Percentiles rank a stretch among this genome's conserved stretches.
phyloP scores from a whole-genome alignment of 768 basidiomycete genomes.

The Aureoboletus auriporus region DNA sequence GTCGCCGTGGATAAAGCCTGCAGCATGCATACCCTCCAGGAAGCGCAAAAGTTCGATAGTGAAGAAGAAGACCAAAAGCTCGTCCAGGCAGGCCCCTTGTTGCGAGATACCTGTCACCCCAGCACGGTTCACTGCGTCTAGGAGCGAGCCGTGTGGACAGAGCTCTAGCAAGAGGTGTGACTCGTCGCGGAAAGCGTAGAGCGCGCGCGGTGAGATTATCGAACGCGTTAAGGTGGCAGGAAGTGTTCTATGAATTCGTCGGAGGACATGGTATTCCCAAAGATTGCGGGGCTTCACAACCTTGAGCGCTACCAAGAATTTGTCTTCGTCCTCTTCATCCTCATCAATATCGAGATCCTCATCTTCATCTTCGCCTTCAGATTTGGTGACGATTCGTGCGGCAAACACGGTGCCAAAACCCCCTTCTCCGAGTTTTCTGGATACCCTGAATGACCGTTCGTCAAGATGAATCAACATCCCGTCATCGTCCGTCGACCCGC shows the following conservation, averaged over 20 bases:
- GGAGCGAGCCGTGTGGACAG: slow-evolving; percentile 87
- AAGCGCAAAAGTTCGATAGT: slow-evolving; percentile 82
- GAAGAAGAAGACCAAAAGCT: slow-evolving; percentile 94
- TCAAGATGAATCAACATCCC: slow-evolving; percentile 57
- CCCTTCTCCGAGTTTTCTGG: slow-evolving; percentile 92
- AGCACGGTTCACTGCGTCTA: slow-evolving; percentile 89
- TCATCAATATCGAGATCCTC: slow-evolving; percentile 44
- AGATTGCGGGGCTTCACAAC: slow-evolving; percentile 83
- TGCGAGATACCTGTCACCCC: slow-evolving; percentile 70
- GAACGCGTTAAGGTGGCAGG: slow-evolving; percentile 55
- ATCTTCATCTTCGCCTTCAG: slow-evolving; percentile 39
- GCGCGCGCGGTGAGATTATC: slow-evolving; percentile 69
- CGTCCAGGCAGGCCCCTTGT: slow-evolving; percentile 81
- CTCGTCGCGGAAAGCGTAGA: slow-evolving; percentile 87
- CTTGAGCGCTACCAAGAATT: slow-evolving; percentile 78
- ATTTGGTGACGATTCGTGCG: slow-evolving; percentile 51
- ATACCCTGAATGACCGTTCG: slow-evolving; percentile 62
- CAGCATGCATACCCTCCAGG: slow-evolving; percentile 74
- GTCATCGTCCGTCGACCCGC: slow-evolving; percentile 32
- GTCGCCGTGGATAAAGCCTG: slow-evolving; percentile 94
- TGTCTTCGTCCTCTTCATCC: slow-evolving; percentile 50
- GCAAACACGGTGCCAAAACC: slow-evolving; percentile 96
- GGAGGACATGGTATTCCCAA: slow-evolving; percentile 91
- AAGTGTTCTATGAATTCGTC: slow-evolving; percentile 70
- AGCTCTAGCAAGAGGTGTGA: slow-evolving; percentile 85